Base-by-base conservation (phyloP, 2,329 filamentous ascomycete genomes). In the Calonectria crousiana region DNA sequence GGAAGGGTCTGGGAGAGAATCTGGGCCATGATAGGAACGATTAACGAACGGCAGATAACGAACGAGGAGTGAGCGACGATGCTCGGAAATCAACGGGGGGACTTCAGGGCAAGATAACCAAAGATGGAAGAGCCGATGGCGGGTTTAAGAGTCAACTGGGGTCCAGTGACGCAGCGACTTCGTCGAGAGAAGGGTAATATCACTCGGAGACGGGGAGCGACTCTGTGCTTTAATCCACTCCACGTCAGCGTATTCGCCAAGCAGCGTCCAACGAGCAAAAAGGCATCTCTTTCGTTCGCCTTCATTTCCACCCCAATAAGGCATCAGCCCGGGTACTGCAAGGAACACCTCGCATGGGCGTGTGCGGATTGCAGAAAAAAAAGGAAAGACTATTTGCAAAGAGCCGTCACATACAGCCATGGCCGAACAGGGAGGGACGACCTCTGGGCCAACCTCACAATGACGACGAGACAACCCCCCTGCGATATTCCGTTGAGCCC, bases 11-110 rank as follows among this genome's bases (percentile, higher is more conserved):
- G 78, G 1, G 78, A 71, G 47, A 81, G 77, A 23, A 80, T 26
- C 69, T 81, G 77, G n/a, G 80, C 60, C 80, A 81, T 81, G 71
- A n/a, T 81, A 51, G 62, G 70, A 79, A 79, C 53, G 76, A 81
- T 77, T 23, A 77, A 78, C 72, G 73, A 75, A 72, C 44, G 74
- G 71, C 62, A 69, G 47, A 41, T 65, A 78, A 78, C 70, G 76
- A 80, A 51, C 75, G 78, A 77, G 78, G 67, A 67, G 18, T 67
- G 51, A 72, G 74, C 44, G 71, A 66, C 70, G 56, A 62, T 62
- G 67, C 30, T 34, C 32, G 58, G 58, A 67, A 73, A 36, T 30
- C 18, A 67, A 69, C 68, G 75, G 77, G 79, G 78, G 56, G 34
- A 23, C 23, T 66, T 11, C 9, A 51, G 51, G 69, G 64, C 66